These are phyloP conservation scores for Ophiosphaerella herpotricha DNA, from an alignment of 2,329 filamentous ascomycete genomes.

Conservation along the genomic window DNA sequence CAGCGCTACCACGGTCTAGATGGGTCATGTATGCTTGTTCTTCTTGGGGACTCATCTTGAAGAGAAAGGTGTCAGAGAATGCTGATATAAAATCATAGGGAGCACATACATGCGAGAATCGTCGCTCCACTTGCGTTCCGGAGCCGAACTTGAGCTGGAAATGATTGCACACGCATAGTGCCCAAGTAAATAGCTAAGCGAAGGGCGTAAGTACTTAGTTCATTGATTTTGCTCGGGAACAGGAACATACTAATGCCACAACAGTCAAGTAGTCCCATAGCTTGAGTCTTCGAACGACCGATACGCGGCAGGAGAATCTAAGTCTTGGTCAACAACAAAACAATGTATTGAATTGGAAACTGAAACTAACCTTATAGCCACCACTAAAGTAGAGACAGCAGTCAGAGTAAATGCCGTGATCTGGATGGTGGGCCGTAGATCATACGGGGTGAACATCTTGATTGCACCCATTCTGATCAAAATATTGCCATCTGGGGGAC, in stretches of 20 bases:
- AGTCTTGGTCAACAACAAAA: neutral
- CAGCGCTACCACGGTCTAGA: slow-evolving; percentile 12
- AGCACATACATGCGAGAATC: slow-evolving; percentile 1
- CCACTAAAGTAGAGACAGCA: slow-evolving; percentile 24
- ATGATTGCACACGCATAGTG: slow-evolving; percentile 30
- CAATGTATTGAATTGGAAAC: neutral
- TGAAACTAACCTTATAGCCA: slow-evolving; percentile 16
- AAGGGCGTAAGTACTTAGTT: neutral
- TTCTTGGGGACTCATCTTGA: slow-evolving; percentile 5
- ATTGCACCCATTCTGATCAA: slow-evolving; percentile 10
- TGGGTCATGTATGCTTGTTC: neutral
- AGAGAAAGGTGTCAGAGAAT: neutral
- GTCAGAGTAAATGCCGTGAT: slow-evolving; percentile 29
- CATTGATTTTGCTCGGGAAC: neutral
- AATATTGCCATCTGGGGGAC: neutral
- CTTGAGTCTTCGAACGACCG: slow-evolving; percentile 26
- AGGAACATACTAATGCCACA: slow-evolving; percentile 21
- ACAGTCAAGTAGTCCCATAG: slow-evolving; percentile 31
- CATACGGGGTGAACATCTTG: slow-evolving; percentile 23
- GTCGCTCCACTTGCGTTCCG: slow-evolving; percentile 5
- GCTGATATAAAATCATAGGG: neutral
- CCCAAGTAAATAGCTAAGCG: slow-evolving; percentile 33
- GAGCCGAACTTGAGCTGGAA: slow-evolving; percentile 33
- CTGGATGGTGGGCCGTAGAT: slow-evolving; percentile 23
- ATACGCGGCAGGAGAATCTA: slow-evolving; percentile 35